A percentile compares a stretch with the other conserved stretches of the same genome.
Conservation (phyloP, 129 eudicot species). For the Helichrysum umbraculigerum region DNA sequence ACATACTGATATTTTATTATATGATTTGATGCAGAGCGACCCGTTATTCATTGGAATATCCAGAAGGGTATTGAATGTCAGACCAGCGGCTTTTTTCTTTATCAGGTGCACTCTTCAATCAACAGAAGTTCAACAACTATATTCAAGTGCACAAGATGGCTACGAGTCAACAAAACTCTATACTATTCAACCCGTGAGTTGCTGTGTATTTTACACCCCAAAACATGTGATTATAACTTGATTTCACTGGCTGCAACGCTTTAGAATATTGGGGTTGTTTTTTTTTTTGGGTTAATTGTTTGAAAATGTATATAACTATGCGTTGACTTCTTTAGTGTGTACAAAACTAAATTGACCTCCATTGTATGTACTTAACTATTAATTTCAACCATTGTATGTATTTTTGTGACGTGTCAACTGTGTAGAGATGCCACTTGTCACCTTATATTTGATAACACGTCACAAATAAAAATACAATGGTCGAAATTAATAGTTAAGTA, state of each 20-base stretch:
- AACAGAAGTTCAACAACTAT: slow-evolving; percentile 65
- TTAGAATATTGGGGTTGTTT: background rate
- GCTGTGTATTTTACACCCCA: background rate
- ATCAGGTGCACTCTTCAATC: slow-evolving; percentile 83
- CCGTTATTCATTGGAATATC: slow-evolving; percentile 91
- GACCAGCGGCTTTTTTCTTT: slow-evolving; percentile 98
- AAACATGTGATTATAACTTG: background rate
- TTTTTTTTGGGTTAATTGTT: too few species aligned
- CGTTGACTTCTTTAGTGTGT: too few species aligned
- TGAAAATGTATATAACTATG: too few species aligned
- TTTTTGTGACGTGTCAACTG: too few species aligned
- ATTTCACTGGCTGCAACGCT: background rate
- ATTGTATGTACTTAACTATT: too few species aligned
- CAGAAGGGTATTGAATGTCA: slow-evolving; percentile 74
- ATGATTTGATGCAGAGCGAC: slow-evolving; percentile 47
- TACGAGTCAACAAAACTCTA: slow-evolving; percentile 84
- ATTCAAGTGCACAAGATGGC: slow-evolving; percentile 82
- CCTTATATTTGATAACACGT: too few species aligned
- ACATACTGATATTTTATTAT: background rate
- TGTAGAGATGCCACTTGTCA: too few species aligned
- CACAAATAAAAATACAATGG: too few species aligned
- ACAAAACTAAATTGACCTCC: too few species aligned
- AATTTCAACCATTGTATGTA: too few species aligned
- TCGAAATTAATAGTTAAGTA: too few species aligned
- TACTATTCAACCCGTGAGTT: slow-evolving; percentile 64